These are phyloP conservation scores for Populus hybrid DNA, from an alignment of 441 rosid species.

Conservation along the genomic window DNA sequence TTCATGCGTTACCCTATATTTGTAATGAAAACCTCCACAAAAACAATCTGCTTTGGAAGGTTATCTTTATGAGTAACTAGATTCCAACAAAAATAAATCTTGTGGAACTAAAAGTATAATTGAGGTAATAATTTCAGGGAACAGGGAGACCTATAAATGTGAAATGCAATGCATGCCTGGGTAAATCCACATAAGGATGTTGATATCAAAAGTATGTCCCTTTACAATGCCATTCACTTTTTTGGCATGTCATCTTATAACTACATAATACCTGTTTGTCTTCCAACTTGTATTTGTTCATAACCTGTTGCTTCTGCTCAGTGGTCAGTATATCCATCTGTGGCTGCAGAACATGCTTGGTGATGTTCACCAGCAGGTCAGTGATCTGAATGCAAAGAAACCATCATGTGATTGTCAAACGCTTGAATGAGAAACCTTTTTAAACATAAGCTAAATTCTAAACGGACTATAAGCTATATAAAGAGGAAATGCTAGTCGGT, in stretches of 20 bases:
- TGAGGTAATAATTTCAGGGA: background rate
- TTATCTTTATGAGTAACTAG: too few species aligned
- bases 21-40: background rate
- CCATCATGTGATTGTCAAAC: background rate
- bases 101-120: too few species aligned
- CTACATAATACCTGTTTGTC: slow-evolving; percentile 40
- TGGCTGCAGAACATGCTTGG: slow-evolving; percentile 48
- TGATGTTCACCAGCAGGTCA: slow-evolving; percentile 52
- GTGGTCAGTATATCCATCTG: slow-evolving; percentile 37
- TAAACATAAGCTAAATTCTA: background rate
- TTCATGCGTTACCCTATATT: background rate
- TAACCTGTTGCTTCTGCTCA: slow-evolving; percentile 36
- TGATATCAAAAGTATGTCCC: too few species aligned
- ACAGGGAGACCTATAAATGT: background rate
- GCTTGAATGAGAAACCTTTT: background rate
- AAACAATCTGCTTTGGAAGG: too few species aligned
- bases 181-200: background rate
- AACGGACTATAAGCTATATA: background rate
- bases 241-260: too few species aligned
- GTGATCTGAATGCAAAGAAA: slow-evolving; percentile 36
- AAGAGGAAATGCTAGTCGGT: background rate
- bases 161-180: background rate
- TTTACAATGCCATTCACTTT: too few species aligned
- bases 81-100: too few species aligned
- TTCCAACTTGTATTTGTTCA: slow-evolving; percentile 34